Base-by-base conservation (phyloP, 2,329 filamentous ascomycete genomes). In the Verticillium zaregamsianum region DNA sequence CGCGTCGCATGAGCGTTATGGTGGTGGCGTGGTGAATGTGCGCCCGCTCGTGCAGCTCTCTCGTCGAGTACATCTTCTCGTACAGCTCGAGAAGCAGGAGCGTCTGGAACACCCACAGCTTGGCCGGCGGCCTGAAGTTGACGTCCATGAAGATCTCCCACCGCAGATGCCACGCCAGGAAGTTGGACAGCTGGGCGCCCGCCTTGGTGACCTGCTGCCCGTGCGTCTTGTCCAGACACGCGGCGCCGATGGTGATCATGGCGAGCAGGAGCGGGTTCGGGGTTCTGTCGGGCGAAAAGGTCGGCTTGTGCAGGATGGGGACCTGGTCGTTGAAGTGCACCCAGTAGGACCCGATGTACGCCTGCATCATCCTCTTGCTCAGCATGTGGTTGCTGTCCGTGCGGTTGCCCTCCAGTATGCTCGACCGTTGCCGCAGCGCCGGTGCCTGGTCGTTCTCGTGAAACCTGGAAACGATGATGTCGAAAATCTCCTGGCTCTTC, bases 11-110 rank as follows among this genome's bases (percentile, higher is more conserved):
- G 63, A 98, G 79, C 0, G 93, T 97, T 66, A 99, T 87, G 0
- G 93, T 97, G 0, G 94, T 97, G 15, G 94, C 94, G 72, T 99
- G 95, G 70, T 98, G 94, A 55, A 98, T 97, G 69, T 98, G 94
- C 1, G 94, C 94, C 66, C 95, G 85, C 76, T 99, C 95, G 74
- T 99, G 95, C 35, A 98, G 80, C 62, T 92, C 89, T 66, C 93
- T 86, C 0, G 94, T 97, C 45, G 93, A 95, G 74, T 94, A 98
- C 90, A 97, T 95, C 81, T 99, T 99, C 78, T 99, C 95, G 70
- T 96, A 98, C 0, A 97, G 79, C 73, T 99, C 95, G 14, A 98
- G 82, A 5, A 98, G 82, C 5, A 98, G 80, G 59, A 98, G 79
- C 1, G 94, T 89, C 73, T 98, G 95, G 77, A 98, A 98, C 0